Percentiles rank a stretch among this genome's conserved stretches.
These are phyloP conservation scores for Actinomortierella wolfii DNA, from an alignment of 371 early-diverging fungal species.

Conservation along the genomic window DNA sequence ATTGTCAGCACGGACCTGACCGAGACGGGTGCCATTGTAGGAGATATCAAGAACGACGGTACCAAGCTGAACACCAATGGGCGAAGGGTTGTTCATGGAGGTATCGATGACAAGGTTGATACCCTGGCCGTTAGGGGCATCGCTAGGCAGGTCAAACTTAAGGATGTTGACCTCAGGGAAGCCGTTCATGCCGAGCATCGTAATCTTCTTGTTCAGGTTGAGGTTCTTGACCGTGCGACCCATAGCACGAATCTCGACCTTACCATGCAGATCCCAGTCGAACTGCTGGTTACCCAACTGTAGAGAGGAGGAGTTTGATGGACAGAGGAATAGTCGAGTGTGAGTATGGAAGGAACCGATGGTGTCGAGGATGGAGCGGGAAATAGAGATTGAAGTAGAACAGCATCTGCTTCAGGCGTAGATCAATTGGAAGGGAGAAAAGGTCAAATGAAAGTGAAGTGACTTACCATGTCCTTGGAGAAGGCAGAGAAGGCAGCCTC, in stretches of 20 bases:
- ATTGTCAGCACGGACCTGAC: constrained; percentile 50
- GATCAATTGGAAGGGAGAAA: not conserved
- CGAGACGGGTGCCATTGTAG: constrained; percentile 54
- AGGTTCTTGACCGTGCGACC: constrained; percentile 45
- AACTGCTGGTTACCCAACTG: constrained; percentile 47
- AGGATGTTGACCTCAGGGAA: constrained; percentile 55
- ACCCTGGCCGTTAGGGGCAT: constrained; percentile 55
- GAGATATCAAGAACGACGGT: constrained; percentile 54
- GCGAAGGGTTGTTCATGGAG: constrained; percentile 56
- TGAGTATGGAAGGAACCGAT: not conserved
- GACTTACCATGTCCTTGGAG: constrained; percentile 57
- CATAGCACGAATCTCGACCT: constrained; percentile 58
- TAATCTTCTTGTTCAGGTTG: constrained; percentile 16
- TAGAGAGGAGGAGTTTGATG: not conserved
- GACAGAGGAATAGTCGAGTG: not conserved
- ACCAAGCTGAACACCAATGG: constrained; percentile 60
- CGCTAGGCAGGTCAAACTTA: constrained; percentile 56
- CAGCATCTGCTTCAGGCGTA: not conserved
- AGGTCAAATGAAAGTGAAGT: not conserved
- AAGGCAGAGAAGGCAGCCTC: constrained; percentile 53
- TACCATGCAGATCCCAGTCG: constrained; percentile 58
- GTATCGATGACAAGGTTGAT: constrained; percentile 56
- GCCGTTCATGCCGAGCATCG: constrained; percentile 42
- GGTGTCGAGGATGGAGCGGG: not conserved
- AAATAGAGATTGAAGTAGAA: no score